These are phyloP conservation scores for Aspergillus oerlinghausenensis DNA, from an alignment of 2,329 filamentous ascomycete genomes.

Conservation along the genomic window DNA sequence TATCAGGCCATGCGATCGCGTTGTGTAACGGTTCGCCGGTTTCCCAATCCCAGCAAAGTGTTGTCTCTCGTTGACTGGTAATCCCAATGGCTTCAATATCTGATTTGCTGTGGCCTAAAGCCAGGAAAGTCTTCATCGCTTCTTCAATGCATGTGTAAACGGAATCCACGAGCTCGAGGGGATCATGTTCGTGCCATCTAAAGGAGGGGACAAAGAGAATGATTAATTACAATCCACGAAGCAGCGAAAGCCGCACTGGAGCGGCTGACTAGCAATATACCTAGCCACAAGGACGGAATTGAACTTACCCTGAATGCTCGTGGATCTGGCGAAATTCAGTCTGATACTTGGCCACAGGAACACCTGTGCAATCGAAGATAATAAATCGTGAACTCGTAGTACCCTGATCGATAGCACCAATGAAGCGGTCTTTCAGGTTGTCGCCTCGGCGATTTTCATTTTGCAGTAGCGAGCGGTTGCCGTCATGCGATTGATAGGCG, in stretches of 20 bases:
- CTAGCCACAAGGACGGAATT: not conserved
- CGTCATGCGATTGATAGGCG: conserved; percentile 28
- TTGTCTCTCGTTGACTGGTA: conserved; percentile 87
- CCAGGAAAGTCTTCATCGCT: conserved; percentile 65
- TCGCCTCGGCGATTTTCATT: conserved; percentile 27
- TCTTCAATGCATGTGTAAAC: conserved; percentile 76
- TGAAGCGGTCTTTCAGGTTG: conserved; percentile 50
- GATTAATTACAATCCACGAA: conserved; percentile 1
- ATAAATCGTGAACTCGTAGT: conserved; percentile 87
- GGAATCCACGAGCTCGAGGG: conserved; percentile 67
- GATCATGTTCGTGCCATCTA: conserved; percentile 88
- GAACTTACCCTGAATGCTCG: conserved; percentile 74
- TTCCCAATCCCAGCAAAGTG: conserved; percentile 74
- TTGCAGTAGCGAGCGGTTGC: conserved; percentile 32
- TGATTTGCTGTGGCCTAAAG: conserved; percentile 61
- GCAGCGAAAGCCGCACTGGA: not conserved
- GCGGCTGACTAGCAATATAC: not conserved
- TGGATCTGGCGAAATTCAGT: conserved; percentile 83
- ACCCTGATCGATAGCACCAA: conserved; percentile 86
- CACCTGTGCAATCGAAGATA: conserved; percentile 77
- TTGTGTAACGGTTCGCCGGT: conserved; percentile 79
- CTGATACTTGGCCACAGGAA: conserved; percentile 77
- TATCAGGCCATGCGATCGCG: conserved; percentile 88
- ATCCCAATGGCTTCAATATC: conserved; percentile 76
- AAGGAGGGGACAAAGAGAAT: conserved; percentile 5